Base-by-base conservation (phyloP, 2,329 filamentous ascomycete species). In the Aspergillus amoenus region DNA sequence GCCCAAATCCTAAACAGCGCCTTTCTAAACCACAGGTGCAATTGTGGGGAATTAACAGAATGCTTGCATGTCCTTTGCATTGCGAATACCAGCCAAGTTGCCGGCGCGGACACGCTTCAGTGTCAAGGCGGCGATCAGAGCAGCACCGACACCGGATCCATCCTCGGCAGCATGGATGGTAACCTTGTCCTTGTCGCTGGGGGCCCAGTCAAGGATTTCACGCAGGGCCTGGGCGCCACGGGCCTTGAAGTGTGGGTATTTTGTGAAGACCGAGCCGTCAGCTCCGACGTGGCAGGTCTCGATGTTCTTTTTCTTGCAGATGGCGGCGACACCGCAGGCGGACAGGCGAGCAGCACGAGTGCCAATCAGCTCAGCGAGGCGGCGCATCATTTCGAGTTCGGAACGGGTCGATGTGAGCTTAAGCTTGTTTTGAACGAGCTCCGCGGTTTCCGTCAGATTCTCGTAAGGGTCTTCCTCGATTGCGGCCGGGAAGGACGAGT, bases 191-290 rank as follows among this genome's bases (percentile, higher is more conserved):
- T 92, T 88, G 74, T 87, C 88, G 78, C 90, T 90, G 55, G 83
- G 85, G 3, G 89, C 86, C 93, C 93, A 97, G 80, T 96, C 93
- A 39, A 99, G 85, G 64, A 99, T 97, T 81, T 99, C 94, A 55
- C 91, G 87, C 52, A 99, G 84, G 27, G 94, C 94, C 73, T 88
- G 83, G 13, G 94, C 93, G 55, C 93, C 93, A 54, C 94, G 89
- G 57, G 87, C 85, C 82, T 97, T 97, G 85, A 99, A 99, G 78
- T 96, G 90, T 12, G 94, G 94, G 79, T 99, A 99, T 76, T 97
- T 97, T 83, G 96, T 97, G 81, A 99, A 99, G 54, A 99, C 93
- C 17, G 91, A 96, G 39, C 94, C 94, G 72, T 99, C 94, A 51
- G 94, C 94, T 68, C 94, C 94, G 42, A 99, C 94, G 75, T 97